Percentiles rank a stretch among this genome's conserved stretches.
Conservation (phyloP, 345 rosid genomes). For the Rhodamnia rubescens region DNA sequence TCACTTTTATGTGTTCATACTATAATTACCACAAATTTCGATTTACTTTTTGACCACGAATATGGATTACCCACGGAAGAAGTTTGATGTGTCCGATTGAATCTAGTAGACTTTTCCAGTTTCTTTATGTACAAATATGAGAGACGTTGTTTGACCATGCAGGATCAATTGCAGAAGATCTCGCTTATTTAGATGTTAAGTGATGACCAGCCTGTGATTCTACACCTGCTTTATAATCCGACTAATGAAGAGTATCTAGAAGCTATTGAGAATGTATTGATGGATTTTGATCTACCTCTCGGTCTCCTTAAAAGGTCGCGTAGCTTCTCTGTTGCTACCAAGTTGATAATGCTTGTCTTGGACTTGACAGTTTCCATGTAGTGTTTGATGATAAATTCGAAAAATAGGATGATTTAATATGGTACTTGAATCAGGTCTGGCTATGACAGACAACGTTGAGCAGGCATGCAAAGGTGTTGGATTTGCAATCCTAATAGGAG, state of each 20-base stretch:
- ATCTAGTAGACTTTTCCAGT: background rate
- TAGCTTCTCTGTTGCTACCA: background rate
- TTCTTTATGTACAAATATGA: background rate
- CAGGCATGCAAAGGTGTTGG: conserved; percentile 90
- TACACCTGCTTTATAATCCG: conserved; percentile 86
- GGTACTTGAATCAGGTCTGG: conserved; percentile 45
- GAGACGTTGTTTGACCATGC: conserved; percentile 8
- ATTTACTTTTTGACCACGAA: background rate
- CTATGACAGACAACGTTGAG: conserved; percentile 83
- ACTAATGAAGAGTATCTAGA: conserved; percentile 84
- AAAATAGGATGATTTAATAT: background rate
- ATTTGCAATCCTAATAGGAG: conserved; percentile 96
- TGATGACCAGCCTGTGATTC: conserved; percentile 88
- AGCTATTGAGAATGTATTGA: no score
- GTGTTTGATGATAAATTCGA: background rate
- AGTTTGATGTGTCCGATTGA: background rate
- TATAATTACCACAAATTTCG: background rate
- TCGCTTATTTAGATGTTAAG: conserved; percentile 86
- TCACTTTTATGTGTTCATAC: background rate
- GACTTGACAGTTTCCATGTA: background rate
- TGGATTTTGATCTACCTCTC: no score
- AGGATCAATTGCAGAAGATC: conserved; percentile 93
- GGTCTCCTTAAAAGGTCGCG: conserved; percentile 70
- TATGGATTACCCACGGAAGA: background rate
- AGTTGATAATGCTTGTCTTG: background rate